Evolutionary conservation across 2,329 filamentous ascomycete species (phyloP).

Genomic region (Harringtonia lauricola): DNA sequence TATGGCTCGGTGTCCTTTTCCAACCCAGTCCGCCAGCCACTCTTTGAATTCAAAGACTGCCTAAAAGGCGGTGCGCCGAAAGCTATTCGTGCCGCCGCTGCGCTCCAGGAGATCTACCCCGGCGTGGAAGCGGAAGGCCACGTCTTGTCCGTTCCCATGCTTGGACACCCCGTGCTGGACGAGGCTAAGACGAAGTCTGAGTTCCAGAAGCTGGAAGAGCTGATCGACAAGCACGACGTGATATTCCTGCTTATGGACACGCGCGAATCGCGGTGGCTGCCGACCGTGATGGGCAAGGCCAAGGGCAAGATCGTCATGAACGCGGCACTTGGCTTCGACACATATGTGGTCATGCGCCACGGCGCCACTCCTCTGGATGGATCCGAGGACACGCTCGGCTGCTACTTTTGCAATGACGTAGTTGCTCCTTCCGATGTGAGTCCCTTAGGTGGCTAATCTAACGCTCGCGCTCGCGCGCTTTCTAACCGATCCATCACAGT

Average conservation of each 20-base stretch:
- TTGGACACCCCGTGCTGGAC: conserved; percentile 77
- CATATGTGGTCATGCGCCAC: conserved; percentile 94
- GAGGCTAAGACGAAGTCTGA: conserved; percentile 58
- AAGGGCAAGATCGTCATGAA: conserved; percentile 94
- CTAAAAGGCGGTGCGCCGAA: conserved; percentile 75
- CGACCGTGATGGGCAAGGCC: conserved; percentile 91
- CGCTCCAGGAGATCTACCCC: conserved; percentile 77
- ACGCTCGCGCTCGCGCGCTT: not conserved
- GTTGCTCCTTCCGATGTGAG: conserved; percentile 86
- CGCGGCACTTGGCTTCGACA: conserved; percentile 90
- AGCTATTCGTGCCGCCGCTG: conserved; percentile 68
- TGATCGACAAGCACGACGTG: conserved; percentile 79
- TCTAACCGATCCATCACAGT: conserved; percentile 37
- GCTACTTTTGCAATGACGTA: conserved; percentile 98
- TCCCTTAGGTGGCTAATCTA: no score
- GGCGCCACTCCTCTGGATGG: conserved; percentile 52
- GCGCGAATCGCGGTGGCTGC: conserved; percentile 86
- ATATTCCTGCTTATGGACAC: conserved; percentile 98
- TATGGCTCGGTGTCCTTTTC: conserved; percentile 90
- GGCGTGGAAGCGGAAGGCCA: conserved; percentile 75
- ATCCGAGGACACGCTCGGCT: conserved; percentile 63
- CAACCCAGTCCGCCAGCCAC: conserved; percentile 87
- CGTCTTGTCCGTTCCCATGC: conserved; percentile 84
- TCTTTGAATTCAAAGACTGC: conserved; percentile 87
- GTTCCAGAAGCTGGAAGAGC: conserved; percentile 59